Base-by-base conservation (phyloP, 2,329 filamentous ascomycete species). In the Penicillium concentricum region DNA sequence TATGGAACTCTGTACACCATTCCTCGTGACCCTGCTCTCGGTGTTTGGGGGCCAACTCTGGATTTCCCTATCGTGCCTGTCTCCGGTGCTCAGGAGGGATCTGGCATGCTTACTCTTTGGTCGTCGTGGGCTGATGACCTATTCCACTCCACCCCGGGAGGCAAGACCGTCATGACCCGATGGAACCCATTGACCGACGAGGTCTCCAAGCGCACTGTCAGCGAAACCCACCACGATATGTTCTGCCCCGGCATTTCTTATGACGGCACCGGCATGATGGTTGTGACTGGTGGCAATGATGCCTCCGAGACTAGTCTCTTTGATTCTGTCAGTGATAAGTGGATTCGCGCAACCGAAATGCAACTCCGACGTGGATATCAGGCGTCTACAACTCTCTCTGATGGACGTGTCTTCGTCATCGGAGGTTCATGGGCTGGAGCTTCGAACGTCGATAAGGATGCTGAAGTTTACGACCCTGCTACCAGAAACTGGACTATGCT, bases 371-470 rank as follows among this genome's bases (percentile, higher is more conserved):
- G 83, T 24, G 81, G 82, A 8, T 84, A 86, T 57, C 83, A 86
- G 49, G 70, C 82, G 0, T 78, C 79, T 0, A 72, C 78, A 0
- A 82, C 79, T 0, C 64, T 78, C 1, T 81, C 82, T 0, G 77
- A 84, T 56, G 84, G 84, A 5, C 72, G 77, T 0, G 76, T 85
- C 24, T 87, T 86, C 67, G 79, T 76, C 13, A 84, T 86, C 37
- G 84, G 84, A 18, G 84, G 84, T 4, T 83, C 81, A 0, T 84
- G 77, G 76, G 80, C 76, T 10, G 84, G 83, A 24, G 78, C 71
- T 0, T 57, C 63, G 1, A 76, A 78, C 28, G 16, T 47, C 0
- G 75, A 75, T 30, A 86, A 86, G 73, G 79, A 84, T 56, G 84
- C 81, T 42, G 84, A 87, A 62, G 68, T 84, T 18, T 85, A 78